Percentiles rank a stretch among this genome's conserved stretches.
These are phyloP conservation scores for Trichomonas gallinae DNA, from an alignment of 208 protist genomes.

Conservation along the genomic window DNA sequence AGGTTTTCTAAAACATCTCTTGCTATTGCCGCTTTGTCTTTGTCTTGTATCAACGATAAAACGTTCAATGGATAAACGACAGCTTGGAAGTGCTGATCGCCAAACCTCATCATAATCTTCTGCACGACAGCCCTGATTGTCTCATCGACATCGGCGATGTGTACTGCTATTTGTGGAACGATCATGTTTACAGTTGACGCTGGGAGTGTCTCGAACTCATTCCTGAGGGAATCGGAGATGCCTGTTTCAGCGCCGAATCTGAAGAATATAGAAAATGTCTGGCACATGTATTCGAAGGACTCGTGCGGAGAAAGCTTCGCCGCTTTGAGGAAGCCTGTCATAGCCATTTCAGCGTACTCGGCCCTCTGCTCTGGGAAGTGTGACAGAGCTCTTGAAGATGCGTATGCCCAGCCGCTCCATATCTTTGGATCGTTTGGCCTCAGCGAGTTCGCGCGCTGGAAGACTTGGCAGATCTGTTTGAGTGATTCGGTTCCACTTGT, in stretches of 20 bases:
- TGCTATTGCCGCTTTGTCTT: background rate
- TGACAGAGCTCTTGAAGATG: background rate
- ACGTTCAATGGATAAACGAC: background rate
- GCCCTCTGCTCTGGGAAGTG: background rate
- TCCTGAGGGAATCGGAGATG: background rate
- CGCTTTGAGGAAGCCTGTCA: background rate
- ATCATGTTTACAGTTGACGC: background rate
- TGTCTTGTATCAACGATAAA: background rate
- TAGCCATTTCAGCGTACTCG: background rate
- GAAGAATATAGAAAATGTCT: conserved; percentile 14
- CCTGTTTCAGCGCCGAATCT: background rate
- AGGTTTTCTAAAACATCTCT: background rate
- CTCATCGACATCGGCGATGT: background rate
- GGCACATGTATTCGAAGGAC: background rate
- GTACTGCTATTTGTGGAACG: background rate
- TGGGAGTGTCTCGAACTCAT: background rate
- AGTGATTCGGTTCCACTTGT: background rate
- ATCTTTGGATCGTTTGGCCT: background rate
- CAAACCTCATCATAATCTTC: background rate
- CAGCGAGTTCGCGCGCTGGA: background rate
- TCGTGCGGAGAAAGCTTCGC: background rate
- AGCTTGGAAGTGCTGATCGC: background rate
- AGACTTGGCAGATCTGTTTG: background rate
- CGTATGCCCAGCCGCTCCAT: background rate
- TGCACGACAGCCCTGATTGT: background rate